Percentiles rank a stretch among this genome's conserved stretches.
Evolutionary conservation across 2,329 filamentous ascomycete genomes (phyloP).

Genomic region (Ustulina deusta): DNA sequence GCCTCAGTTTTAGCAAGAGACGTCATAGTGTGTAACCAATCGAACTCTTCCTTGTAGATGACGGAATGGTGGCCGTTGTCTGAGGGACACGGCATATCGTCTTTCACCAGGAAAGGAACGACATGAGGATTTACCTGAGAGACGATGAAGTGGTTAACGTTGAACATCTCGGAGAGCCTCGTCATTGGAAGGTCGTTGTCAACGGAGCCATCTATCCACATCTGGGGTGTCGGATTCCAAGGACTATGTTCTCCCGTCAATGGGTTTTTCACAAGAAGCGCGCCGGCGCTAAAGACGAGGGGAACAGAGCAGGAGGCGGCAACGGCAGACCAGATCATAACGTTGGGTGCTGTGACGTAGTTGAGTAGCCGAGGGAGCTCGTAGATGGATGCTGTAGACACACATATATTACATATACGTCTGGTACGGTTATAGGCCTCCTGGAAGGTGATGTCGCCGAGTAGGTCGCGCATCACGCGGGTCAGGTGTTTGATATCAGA

Average conservation of each 20-base stretch:
- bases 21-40: slow-evolving; percentile 76
- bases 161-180: slow-evolving; percentile 92
- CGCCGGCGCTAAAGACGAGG: slow-evolving; percentile 82
- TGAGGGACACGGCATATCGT: slow-evolving; percentile 68
- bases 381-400: slow-evolving; percentile 88
- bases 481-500: slow-evolving; percentile 86
- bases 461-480: slow-evolving; percentile 81
- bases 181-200: slow-evolving; percentile 95
- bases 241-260: slow-evolving; percentile 79
- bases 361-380: slow-evolving; percentile 90
- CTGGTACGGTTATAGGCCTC: slow-evolving; percentile 96
- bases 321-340: slow-evolving; percentile 96
- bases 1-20: slow-evolving; percentile 82
- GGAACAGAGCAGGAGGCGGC: slow-evolving; percentile 96
- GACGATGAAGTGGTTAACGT: slow-evolving; percentile 98
- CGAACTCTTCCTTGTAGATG: slow-evolving; percentile 57
- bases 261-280: slow-evolving; percentile 86
- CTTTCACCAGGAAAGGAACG: slow-evolving; percentile 83
- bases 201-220: slow-evolving; percentile 94
- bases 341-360: slow-evolving; percentile 92
- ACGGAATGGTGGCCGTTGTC: slow-evolving; percentile 44
- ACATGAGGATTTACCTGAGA: slow-evolving; percentile 97
- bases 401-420: slow-evolving; percentile 91
- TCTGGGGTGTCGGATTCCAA: slow-evolving; percentile 87
- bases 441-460: slow-evolving; percentile 93